phyloP scores from a whole-genome alignment of 2,329 filamentous ascomycete species.

The Fusarium verticillioides region DNA sequence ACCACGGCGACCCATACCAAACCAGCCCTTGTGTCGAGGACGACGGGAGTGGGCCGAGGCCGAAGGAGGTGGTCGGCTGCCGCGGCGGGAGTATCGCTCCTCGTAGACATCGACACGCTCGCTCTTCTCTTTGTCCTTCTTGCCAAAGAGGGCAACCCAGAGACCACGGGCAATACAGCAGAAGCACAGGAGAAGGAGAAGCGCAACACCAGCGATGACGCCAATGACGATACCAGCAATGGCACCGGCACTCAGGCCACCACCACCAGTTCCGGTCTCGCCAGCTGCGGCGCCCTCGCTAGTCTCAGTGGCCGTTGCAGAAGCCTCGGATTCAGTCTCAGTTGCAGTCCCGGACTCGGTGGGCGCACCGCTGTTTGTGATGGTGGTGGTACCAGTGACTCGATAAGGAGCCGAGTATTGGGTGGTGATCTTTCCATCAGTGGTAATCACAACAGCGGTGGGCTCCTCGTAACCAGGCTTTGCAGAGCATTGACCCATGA shows the following conservation, averaged over 20 bases:
- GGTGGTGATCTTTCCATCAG: conserved; percentile 62
- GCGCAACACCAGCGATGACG: conserved; percentile 71
- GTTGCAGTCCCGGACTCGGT: conserved; percentile 61
- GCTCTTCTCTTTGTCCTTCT: conserved; percentile 60
- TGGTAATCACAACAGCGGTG: conserved; percentile 57
- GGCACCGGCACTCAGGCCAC: conserved; percentile 73
- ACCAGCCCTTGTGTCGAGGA: conserved; percentile 67
- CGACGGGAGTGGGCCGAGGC: conserved; percentile 58
- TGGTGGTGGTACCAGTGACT: conserved; percentile 66
- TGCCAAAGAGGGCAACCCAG: conserved; percentile 72
- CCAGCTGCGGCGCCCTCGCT: conserved; percentile 44
- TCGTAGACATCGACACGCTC: conserved; percentile 71
- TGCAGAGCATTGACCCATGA: conserved; percentile 66
- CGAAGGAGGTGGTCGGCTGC: conserved; percentile 50
- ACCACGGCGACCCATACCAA: conserved; percentile 59
- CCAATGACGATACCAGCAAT: conserved; percentile 87
- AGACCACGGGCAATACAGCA: conserved; percentile 75
- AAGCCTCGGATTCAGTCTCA: conserved; percentile 62
- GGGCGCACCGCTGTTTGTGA: conserved; percentile 61
- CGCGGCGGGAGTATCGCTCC: conserved; percentile 67
- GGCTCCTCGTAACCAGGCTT: conserved; percentile 60
- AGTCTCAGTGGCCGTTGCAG: conserved; percentile 62
- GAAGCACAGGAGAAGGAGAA: conserved; percentile 78
- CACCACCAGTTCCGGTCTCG: conserved; percentile 50
- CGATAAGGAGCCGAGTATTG: conserved; percentile 63